phyloP scores from a whole-genome alignment of 768 basidiomycete species.

The Inosperma sp. region DNA sequence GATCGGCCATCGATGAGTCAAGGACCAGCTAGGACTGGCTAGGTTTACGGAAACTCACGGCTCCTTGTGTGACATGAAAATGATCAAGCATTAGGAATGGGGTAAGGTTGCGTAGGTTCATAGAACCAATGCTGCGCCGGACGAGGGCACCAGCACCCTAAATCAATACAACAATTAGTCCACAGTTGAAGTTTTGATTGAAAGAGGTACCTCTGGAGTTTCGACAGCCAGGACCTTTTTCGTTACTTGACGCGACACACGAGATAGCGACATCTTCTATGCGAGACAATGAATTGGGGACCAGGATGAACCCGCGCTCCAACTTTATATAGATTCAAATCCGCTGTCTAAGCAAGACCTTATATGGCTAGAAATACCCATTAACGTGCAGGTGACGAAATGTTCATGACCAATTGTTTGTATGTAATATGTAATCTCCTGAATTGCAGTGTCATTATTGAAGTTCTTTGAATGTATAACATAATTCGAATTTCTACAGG shows the following conservation, averaged over 20 bases:
- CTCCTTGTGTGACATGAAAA: conserved; percentile 65
- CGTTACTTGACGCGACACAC: conserved; percentile 61
- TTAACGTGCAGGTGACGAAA: not conserved
- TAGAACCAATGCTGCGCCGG: conserved; percentile 79
- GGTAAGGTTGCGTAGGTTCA: conserved; percentile 68
- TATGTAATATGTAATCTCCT: too few species aligned
- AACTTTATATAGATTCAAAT: not conserved
- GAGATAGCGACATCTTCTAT: conserved; percentile 24
- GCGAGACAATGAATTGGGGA: not conserved
- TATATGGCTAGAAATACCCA: not conserved
- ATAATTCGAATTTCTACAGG: conserved; percentile 23
- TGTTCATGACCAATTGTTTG: not conserved
- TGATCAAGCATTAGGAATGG: conserved; percentile 93
- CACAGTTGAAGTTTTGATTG: conserved; percentile 1
- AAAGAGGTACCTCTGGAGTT: conserved; percentile 52
- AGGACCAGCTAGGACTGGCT: not conserved
- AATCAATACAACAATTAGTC: conserved; percentile 1
- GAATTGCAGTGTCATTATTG: not conserved
- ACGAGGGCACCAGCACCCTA: conserved; percentile 82
- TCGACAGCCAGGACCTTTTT: conserved; percentile 78
- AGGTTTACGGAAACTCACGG: conserved; percentile 40
- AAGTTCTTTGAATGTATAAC: not conserved
- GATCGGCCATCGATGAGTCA: not conserved
- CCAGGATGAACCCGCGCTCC: not conserved
- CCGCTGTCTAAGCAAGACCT: not conserved